Evolutionary conservation across 352 stramenopile species (phyloP).

Genomic region (Phytopythium cucurbitacearum): DNA sequence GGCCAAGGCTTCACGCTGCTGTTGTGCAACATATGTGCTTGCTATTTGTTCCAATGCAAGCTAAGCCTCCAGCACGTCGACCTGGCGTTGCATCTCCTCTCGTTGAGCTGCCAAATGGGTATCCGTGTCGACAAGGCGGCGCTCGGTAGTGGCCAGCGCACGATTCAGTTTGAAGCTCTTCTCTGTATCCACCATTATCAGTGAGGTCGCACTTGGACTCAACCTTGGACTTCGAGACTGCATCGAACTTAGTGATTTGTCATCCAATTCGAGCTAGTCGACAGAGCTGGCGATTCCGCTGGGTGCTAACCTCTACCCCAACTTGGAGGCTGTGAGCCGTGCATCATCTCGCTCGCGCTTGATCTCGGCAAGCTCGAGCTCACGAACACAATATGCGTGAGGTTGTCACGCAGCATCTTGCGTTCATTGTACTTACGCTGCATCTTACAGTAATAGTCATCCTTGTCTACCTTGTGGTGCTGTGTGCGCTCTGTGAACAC

Average conservation of each 20-base stretch:
- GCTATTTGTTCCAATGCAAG: conserved; percentile 46
- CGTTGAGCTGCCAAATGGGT: conserved; percentile 23
- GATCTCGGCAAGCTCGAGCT: conserved; percentile 32
- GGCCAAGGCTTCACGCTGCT: conserved; percentile 42
- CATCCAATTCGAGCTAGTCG: background rate
- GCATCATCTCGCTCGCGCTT: conserved; percentile 35
- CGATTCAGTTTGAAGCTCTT: conserved; percentile 52
- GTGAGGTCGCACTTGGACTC: background rate
- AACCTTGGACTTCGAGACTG: background rate
- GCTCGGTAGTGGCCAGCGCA: conserved; percentile 36
- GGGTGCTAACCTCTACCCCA: conserved; percentile 13
- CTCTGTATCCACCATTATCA: conserved; percentile 19
- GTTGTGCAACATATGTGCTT: conserved; percentile 36
- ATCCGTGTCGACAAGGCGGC: conserved; percentile 25
- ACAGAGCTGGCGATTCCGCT: no score
- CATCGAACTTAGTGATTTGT: background rate
- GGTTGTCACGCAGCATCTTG: conserved; percentile 43
- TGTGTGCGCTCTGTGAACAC: conserved; percentile 52
- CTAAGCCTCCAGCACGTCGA: conserved; percentile 42
- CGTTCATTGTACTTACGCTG: conserved; percentile 64
- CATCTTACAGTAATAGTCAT: conserved; percentile 69
- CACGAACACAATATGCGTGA: conserved; percentile 36
- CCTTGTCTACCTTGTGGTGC: conserved; percentile 30
- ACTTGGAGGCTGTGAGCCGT: conserved; percentile 10
- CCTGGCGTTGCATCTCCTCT: conserved; percentile 19